Conservation (phyloP, 371 early-diverging fungal genomes). For the Polyrhizophydium stewartii region DNA sequence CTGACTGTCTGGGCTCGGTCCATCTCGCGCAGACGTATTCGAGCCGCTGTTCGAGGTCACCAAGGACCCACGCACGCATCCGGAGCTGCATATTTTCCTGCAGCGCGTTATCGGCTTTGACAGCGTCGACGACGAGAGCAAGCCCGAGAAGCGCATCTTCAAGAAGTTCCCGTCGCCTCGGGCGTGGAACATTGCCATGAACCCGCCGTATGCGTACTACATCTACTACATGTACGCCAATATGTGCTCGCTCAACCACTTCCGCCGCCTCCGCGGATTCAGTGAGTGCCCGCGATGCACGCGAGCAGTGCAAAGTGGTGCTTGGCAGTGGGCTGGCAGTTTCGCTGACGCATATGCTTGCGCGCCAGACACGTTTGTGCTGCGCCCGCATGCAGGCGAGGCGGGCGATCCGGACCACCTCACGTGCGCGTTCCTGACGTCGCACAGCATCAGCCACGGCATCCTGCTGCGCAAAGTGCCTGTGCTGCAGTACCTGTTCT, state of each 20-base stretch:
- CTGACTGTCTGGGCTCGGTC: background rate
- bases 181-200: slow-evolving; percentile 70
- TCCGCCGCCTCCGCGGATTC: slow-evolving; percentile 74
- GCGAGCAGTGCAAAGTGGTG: background rate
- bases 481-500: slow-evolving; percentile 94
- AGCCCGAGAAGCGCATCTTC: slow-evolving; percentile 78
- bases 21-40: slow-evolving; percentile 67
- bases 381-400: slow-evolving; percentile 97
- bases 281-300: slow-evolving; percentile 47
- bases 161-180: slow-evolving; percentile 84
- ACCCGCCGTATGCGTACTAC: slow-evolving; percentile 98
- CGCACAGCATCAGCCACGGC: slow-evolving; percentile 93
- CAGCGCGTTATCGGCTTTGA: slow-evolving; percentile 97
- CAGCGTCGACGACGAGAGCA: slow-evolving; percentile 97
- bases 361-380: slow-evolving; percentile 76
- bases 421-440: slow-evolving; percentile 87
- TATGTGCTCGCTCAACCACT: slow-evolving; percentile 79
- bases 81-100: slow-evolving; percentile 88
- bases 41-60: slow-evolving; percentile 94
- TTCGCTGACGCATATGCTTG: background rate
- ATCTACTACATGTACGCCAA: slow-evolving; percentile 95
- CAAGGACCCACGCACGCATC: slow-evolving; percentile 73
- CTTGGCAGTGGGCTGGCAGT: no score
- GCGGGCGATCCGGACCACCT: slow-evolving; percentile 98
- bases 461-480: slow-evolving; percentile 96